These are phyloP conservation scores for Coniella vitis DNA, from an alignment of 2,329 filamentous ascomycete genomes.

Conservation along the genomic window DNA sequence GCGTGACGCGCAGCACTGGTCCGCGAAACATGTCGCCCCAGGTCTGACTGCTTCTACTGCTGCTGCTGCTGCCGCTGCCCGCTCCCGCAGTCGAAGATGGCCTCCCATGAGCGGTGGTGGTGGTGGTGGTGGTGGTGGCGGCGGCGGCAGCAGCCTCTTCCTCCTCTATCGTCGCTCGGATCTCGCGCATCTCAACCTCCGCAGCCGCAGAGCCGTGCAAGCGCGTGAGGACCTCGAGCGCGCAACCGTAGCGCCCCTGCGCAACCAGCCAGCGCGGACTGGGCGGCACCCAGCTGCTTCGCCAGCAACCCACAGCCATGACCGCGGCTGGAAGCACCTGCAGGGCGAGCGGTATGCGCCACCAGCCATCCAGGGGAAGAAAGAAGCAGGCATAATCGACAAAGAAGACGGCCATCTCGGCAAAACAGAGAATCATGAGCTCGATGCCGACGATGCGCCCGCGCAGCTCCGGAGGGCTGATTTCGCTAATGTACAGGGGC, in stretches of 20 bases:
- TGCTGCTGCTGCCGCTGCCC: constrained; percentile 14
- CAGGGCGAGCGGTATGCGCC: constrained; percentile 25
- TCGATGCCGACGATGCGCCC: constrained; percentile 25
- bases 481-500: constrained; percentile 26
- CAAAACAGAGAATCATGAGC: constrained; percentile 26
- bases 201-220: constrained; percentile 17
- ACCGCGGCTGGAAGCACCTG: constrained; percentile 22
- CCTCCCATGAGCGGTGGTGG: constrained; percentile 10
- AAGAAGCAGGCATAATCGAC: constrained; percentile 24
- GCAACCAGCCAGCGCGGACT: constrained; percentile 18
- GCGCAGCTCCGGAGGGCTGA: constrained; percentile 23
- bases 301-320: constrained; percentile 18
- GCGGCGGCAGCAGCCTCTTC: background rate
- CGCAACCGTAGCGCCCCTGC: constrained; percentile 17
- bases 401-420: constrained; percentile 26
- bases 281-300: constrained; percentile 16
- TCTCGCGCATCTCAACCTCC: constrained; percentile 33
- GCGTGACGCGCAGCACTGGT: constrained; percentile 23
- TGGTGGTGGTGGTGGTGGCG: background rate
- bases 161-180: constrained; percentile 25
- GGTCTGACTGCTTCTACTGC: no score
- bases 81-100: constrained; percentile 13
- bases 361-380: constrained; percentile 24
- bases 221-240: constrained; percentile 16
- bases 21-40: constrained; percentile 25